Conservation (phyloP, 257 asterid species). For the Scutellaria barbata region DNA sequence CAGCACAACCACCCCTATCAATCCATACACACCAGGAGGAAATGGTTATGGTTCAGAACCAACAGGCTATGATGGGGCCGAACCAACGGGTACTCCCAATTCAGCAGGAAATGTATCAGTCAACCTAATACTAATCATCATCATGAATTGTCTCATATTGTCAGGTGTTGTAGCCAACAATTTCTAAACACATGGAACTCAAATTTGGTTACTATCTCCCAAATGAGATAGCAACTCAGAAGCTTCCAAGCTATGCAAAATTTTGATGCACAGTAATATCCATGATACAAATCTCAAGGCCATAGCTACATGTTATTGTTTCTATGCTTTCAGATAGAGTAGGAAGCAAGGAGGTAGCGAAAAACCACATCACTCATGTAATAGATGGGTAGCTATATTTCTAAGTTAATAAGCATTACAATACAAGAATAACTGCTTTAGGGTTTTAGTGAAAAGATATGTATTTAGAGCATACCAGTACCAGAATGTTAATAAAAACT, state of each 20-base stretch:
- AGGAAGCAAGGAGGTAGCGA: conserved; percentile 56
- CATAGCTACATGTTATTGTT: conserved; percentile 47
- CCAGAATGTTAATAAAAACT: conserved; percentile 31
- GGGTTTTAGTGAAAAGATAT: conserved; percentile 47
- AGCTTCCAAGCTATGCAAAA: conserved; percentile 46
- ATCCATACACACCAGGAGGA: conserved; percentile 64
- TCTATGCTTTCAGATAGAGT: conserved; percentile 52
- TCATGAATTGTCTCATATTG: conserved; percentile 47
- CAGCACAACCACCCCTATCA: conserved; percentile 74
- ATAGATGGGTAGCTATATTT: conserved; percentile 45
- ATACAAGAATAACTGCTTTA: conserved; percentile 52
- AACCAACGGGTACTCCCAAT: conserved; percentile 81
- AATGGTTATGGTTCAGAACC: conserved; percentile 51
- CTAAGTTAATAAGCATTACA: conserved; percentile 53
- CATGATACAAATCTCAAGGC: conserved; percentile 49
- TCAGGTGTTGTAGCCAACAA: conserved; percentile 46
- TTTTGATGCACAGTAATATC: conserved; percentile 52
- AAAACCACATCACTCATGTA: conserved; percentile 38
- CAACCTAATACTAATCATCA: conserved; percentile 44
- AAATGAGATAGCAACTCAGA: conserved; percentile 46
- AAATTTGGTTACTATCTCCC: conserved; percentile 44
- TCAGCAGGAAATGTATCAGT: conserved; percentile 51
- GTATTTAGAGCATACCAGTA: conserved; percentile 44
- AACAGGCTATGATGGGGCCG: conserved; percentile 62
- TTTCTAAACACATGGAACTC: conserved; percentile 49